Conservation (phyloP, 306 rosid genomes). For the Castanea sativa region DNA sequence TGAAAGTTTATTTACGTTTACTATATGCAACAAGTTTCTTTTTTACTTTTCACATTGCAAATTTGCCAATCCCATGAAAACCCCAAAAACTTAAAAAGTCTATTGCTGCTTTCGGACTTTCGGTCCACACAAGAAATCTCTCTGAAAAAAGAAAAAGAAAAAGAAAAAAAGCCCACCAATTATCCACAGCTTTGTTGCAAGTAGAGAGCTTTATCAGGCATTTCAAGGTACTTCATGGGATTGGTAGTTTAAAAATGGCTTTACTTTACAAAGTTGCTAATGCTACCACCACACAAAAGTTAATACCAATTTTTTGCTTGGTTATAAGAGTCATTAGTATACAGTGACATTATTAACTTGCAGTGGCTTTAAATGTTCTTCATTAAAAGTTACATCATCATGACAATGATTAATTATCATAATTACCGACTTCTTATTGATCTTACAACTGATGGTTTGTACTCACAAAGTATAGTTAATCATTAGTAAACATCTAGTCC, state of each 20-base stretch:
- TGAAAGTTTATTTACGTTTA: neutral
- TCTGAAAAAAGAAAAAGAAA: neutral
- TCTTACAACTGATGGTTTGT: neutral
- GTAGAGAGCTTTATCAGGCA: neutral
- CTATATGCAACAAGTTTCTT: neutral
- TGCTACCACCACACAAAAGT: neutral
- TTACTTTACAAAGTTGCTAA: neutral
- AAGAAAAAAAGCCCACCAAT: neutral
- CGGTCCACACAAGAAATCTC: slow-evolving; percentile 13
- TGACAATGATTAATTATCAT: neutral
- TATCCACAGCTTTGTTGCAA: neutral
- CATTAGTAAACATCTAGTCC: neutral
- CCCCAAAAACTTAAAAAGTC: neutral
- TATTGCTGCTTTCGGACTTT: neutral
- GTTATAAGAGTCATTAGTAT: neutral
- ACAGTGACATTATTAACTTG: neutral
- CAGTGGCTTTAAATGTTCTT: slow-evolving; percentile 1
- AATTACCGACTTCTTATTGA: neutral
- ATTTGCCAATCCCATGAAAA: neutral
- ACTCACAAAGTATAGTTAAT: neutral
- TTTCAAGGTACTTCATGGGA: neutral
- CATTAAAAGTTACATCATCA: neutral
- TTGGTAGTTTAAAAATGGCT: neutral
- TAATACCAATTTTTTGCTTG: neutral
- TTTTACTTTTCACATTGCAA: neutral